Percentiles rank a stretch among this genome's conserved stretches.
Evolutionary conservation across 805 yeast species (phyloP).

Genomic region (Starmerella floricola): DNA sequence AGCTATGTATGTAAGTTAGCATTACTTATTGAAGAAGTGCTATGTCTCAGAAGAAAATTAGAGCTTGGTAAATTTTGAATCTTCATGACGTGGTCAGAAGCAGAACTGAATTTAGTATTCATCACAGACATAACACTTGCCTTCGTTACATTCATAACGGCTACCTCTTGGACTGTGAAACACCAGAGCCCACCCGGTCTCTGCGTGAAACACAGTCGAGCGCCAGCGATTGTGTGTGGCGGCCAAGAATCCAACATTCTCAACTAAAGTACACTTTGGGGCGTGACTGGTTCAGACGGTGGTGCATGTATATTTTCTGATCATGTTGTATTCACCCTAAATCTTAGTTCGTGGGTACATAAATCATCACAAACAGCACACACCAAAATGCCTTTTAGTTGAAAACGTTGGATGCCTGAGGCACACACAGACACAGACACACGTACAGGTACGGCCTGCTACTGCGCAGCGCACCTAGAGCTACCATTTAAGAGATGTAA

Average conservation of each 20-base stretch:
- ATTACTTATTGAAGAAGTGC: neutral
- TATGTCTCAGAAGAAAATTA: constrained; percentile 20
- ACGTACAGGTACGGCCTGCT: too few relatives aligned
- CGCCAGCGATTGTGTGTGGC: neutral
- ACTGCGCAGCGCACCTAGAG: neutral
- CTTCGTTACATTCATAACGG: too few relatives aligned
- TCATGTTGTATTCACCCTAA: constrained; percentile 19
- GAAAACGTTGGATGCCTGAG: too few relatives aligned
- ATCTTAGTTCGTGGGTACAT: constrained; percentile 19
- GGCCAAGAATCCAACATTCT: too few relatives aligned
- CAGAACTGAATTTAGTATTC: constrained; percentile 25
- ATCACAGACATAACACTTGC: constrained; percentile 15
- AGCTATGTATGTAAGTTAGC: neutral
- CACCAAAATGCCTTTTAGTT: neutral
- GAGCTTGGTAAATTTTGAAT: constrained; percentile 24
- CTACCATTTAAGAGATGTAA: constrained; percentile 2
- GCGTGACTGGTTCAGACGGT: constrained; percentile 22
- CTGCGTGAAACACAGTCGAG: neutral
- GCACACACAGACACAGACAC: too few relatives aligned
- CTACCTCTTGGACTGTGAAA: too few relatives aligned
- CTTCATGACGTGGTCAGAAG: constrained; percentile 26
- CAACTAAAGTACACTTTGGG: too few relatives aligned
- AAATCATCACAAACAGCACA: constrained; percentile 15
- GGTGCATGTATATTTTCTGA: constrained; percentile 25
- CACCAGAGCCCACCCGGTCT: constrained; percentile 1